phyloP scores from a whole-genome alignment of 306 rosid species.

The Citrullus colocynthis region DNA sequence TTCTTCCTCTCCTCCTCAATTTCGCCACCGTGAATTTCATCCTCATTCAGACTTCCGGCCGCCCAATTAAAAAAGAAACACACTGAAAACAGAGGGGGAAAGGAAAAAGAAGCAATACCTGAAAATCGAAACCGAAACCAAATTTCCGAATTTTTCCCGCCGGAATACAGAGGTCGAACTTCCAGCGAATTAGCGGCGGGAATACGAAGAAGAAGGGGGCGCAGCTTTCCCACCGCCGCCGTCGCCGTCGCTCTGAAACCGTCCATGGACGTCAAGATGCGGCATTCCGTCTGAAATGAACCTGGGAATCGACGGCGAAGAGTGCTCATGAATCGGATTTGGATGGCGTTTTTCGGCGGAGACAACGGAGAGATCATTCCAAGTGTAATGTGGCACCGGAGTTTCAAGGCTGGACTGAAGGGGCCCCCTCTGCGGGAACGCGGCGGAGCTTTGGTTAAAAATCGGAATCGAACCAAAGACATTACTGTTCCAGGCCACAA shows the following conservation, averaged over 20 bases:
- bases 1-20: neutral
- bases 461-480: neutral
- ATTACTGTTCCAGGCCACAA: neutral
- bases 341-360: neutral
- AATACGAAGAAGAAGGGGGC: neutral
- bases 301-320: neutral
- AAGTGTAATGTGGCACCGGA: neutral
- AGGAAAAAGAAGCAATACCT: neutral
- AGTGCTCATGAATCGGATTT: neutral
- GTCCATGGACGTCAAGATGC: neutral
- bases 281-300: neutral
- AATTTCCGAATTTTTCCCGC: neutral
- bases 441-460: neutral
- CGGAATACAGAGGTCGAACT: neutral
- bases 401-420: conserved; percentile 3
- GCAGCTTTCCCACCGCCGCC: neutral
- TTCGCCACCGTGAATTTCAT: neutral
- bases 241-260: neutral
- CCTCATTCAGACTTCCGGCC: neutral
- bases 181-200: neutral
- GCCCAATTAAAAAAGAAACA: neutral
- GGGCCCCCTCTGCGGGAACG: neutral
- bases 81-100: neutral
- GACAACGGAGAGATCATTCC: neutral
- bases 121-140: neutral